Evolutionary conservation across 2,329 filamentous ascomycete genomes (phyloP).

Genomic region (Fusarium sp.): DNA sequence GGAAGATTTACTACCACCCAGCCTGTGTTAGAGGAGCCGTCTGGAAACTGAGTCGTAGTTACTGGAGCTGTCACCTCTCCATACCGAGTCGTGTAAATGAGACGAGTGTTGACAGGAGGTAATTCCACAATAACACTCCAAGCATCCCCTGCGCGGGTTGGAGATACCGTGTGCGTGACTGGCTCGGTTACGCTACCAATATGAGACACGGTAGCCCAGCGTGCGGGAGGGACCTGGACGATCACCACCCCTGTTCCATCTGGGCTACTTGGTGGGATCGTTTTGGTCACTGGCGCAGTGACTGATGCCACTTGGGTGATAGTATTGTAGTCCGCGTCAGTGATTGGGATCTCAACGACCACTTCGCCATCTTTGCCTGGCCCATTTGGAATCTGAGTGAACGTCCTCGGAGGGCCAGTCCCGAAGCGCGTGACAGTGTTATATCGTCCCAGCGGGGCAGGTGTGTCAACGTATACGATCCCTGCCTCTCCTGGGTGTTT

Average conservation of each 20-base stretch:
- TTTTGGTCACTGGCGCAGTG: not conserved
- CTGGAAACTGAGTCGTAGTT: not conserved
- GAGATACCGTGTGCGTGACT: not conserved
- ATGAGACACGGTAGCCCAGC: not conserved
- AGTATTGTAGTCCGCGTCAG: not conserved
- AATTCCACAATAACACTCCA: not conserved
- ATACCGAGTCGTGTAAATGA: not conserved
- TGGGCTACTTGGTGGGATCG: not conserved
- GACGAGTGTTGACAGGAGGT: not conserved
- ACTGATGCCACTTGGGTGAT: not conserved
- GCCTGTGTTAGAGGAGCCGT: not conserved
- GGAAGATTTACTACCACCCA: not conserved
- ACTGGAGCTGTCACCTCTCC: not conserved
- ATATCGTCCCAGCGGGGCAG: fast-evolving
- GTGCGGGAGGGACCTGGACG: not conserved
- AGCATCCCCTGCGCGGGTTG: not conserved
- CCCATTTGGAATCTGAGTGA: not conserved
- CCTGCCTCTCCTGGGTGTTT: not conserved
- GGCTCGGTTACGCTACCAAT: not conserved
- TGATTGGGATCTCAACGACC: not conserved
- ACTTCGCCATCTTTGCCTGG: not conserved
- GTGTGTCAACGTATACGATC: not conserved
- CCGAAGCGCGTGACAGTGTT: not conserved
- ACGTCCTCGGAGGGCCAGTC: not conserved
- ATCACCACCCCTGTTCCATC: not conserved